A percentile compares a stretch with the other conserved stretches of the same genome.
phyloP scores from a whole-genome alignment of 495 filamentous ascomycete genomes.

The Daldinia vernicosa region DNA sequence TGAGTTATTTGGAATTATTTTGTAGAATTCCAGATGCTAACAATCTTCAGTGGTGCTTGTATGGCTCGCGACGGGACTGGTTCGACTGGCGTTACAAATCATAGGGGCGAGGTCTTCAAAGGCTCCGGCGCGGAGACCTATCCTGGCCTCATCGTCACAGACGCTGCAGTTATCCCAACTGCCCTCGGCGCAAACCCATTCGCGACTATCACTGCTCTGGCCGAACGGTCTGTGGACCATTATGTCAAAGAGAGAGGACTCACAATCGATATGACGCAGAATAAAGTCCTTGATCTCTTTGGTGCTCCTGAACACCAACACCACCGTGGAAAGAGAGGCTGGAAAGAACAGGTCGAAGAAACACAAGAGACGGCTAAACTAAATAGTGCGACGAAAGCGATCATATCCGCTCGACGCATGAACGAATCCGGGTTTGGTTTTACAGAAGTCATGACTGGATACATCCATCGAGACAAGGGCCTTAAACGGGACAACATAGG shows the following conservation, averaged over 20 bases:
- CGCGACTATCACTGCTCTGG: slow-evolving; percentile 73
- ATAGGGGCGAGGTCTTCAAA: slow-evolving; percentile 67
- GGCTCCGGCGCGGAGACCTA: slow-evolving; percentile 61
- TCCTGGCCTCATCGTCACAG: slow-evolving; percentile 67
- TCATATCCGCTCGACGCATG: slow-evolving; percentile 53
- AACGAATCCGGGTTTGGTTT: slow-evolving; percentile 64
- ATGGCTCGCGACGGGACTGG: slow-evolving; percentile 69
- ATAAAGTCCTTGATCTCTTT: slow-evolving; percentile 59
- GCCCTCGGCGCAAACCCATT: slow-evolving; percentile 75
- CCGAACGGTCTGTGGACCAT: slow-evolving; percentile 67
- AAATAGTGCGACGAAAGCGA: slow-evolving; percentile 50
- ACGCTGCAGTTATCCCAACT: slow-evolving; percentile 70
- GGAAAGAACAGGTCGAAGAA: slow-evolving; percentile 35
- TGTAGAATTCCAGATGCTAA: slow-evolving; percentile 13
- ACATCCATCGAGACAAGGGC: slow-evolving; percentile 62
- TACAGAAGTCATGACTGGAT: slow-evolving; percentile 71
- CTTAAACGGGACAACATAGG: slow-evolving; percentile 56
- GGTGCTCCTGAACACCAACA: slow-evolving; percentile 51
- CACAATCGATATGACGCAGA: slow-evolving; percentile 60
- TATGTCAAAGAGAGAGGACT: slow-evolving; percentile 54
- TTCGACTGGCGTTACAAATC: slow-evolving; percentile 68
- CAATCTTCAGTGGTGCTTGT: slow-evolving; percentile 59
- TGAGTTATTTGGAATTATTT: slow-evolving; percentile 37
- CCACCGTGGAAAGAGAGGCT: slow-evolving; percentile 14
- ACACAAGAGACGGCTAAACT: slow-evolving; percentile 46